Conservation (phyloP, 2,329 filamentous ascomycete genomes). For the Fusarium citri region DNA sequence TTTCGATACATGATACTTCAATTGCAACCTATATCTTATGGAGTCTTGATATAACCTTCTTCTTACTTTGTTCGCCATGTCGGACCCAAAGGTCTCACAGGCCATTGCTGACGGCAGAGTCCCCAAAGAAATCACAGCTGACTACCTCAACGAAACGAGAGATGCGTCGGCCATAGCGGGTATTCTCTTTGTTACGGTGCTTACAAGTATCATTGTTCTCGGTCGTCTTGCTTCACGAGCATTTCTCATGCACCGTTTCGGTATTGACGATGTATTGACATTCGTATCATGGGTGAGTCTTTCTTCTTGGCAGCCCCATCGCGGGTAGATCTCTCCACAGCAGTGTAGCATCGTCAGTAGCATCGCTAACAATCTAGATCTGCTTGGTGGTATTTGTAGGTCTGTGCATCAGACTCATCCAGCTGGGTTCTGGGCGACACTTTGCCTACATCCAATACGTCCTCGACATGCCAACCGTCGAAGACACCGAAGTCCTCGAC, state of each 20-base stretch:
- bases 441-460: constrained; percentile 61
- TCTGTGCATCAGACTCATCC: constrained; percentile 58
- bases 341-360: neutral
- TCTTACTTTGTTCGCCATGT: constrained; percentile 32
- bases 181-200: constrained; percentile 52
- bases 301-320: neutral
- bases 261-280: constrained; percentile 54
- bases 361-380: constrained; percentile 42
- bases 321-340: constrained; percentile 18
- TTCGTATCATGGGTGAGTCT: constrained; percentile 51
- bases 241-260: constrained; percentile 53
- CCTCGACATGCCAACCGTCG: constrained; percentile 54
- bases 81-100: constrained; percentile 43
- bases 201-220: constrained; percentile 52
- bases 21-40: neutral
- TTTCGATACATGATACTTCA: neutral
- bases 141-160: constrained; percentile 52
- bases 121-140: constrained; percentile 50
- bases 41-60: constrained; percentile 1
- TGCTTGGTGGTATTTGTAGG: constrained; percentile 57
- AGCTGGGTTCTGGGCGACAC: constrained; percentile 60
- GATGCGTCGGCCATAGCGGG: constrained; percentile 54
- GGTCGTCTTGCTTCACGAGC: constrained; percentile 51
- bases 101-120: constrained; percentile 53
- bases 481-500: constrained; percentile 60